Base-by-base conservation (phyloP, 1,284 basidiomycete genomes). In the Sporisorium graminicola region DNA sequence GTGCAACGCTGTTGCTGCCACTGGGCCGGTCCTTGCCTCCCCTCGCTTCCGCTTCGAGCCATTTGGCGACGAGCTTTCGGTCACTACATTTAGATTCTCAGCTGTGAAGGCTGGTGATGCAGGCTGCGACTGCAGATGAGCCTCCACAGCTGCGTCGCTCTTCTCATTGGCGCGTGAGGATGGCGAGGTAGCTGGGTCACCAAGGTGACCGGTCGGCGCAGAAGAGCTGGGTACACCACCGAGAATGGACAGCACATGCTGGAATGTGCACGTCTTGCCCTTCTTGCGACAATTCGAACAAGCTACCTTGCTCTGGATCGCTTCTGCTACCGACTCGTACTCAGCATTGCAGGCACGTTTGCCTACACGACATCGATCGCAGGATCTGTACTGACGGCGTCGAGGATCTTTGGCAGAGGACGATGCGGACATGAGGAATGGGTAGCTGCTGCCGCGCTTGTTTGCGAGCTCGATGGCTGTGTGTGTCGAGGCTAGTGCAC, bases 341-440 rank as follows among this genome's bases (percentile, higher is more conserved):
- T 54, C 50, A 16, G 61, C 67, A 47, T 70, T 56, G 58, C 67
- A 70, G 18, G 62, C 61, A 5, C 67, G 52, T 37, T 70, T 70
- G 24, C 67, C 61, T 1, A 59, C 31, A 8, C 67, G 44, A 24
- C 67, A 70, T 40, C 58, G 61, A 40, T 70, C 67, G 49, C 61
- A 70, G n/a, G 67, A 70, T 14, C 67, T 62, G 26, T 64, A 70
- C 43, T 64, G 67, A 33, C 67, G 67, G 26, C 66, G 60, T n/a
- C 51, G 59, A 33, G 65, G 46, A 12, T 67, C 58, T 56, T 61
- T 67, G 31, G 20, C n/a, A 4, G 27, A 10, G 22, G 22, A 40
- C 29, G 14, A 44, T 12, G 46, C n/a, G n/a, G n/a, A n/a, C n/a
- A 31, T 12, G 42, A 9, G 14, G 47, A 10, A 29, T 51, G 22